These are phyloP conservation scores for Trichoderma atroviride DNA, from an alignment of 2,329 filamentous ascomycete genomes.

Conservation along the genomic window DNA sequence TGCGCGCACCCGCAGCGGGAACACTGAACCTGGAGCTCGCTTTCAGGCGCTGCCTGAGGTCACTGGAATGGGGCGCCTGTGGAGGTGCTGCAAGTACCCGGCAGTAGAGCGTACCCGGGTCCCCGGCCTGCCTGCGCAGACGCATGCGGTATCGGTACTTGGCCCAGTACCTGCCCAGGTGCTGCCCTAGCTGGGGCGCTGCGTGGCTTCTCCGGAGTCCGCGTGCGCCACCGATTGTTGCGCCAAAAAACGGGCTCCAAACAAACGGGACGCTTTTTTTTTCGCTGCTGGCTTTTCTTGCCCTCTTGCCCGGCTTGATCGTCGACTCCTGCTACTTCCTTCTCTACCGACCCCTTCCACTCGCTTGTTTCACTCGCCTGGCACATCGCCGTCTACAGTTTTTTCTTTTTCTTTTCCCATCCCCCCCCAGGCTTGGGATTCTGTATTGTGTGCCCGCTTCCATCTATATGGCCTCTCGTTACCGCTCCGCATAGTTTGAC, in stretches of 20 bases:
- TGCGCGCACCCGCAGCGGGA: not conserved
- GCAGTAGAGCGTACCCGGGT: not conserved
- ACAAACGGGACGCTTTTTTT: conserved; percentile 14
- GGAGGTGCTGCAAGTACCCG: not conserved
- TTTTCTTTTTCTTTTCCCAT: not conserved
- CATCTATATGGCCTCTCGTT: conserved; percentile 3
- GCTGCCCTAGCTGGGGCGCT: not conserved
- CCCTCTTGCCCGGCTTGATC: not conserved
- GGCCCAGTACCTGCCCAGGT: not conserved
- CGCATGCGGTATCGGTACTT: not conserved
- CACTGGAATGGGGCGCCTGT: not conserved
- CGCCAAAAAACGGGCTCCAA: conserved; percentile 10
- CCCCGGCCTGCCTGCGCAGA: not conserved
- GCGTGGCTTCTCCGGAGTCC: conserved; percentile 23
- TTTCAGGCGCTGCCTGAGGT: not conserved
- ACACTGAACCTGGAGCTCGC: not conserved
- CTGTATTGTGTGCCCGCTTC: not conserved
- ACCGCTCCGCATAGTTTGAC: conserved; percentile 12
- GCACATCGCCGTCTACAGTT: not conserved
- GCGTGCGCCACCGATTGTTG: conserved; percentile 19
- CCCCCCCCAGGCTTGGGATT: not conserved
- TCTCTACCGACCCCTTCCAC: conserved; percentile 23
- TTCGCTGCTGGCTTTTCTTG: not conserved
- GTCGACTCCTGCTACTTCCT: conserved; percentile 13
- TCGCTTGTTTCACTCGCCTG: conserved; percentile 24